Conservation (phyloP, 108 stramenopile genomes). For the Epithemia pelagica region DNA sequence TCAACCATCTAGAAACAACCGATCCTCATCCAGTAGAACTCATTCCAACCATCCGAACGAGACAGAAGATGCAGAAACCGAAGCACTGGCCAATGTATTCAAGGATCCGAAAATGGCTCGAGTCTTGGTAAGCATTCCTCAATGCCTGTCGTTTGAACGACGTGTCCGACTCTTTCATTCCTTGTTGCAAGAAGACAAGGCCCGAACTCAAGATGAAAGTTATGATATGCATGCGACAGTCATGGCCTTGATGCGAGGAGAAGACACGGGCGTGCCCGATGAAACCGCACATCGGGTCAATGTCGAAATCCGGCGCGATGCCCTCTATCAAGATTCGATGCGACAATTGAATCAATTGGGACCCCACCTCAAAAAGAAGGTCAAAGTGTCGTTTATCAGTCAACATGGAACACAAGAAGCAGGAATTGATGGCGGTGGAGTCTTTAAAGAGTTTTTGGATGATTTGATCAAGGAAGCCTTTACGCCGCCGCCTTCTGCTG, state of each 20-base stretch:
- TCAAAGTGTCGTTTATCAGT: constrained; percentile 93
- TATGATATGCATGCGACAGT: constrained; percentile 22
- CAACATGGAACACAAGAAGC: constrained; percentile 90
- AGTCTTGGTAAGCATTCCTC: constrained; percentile 71
- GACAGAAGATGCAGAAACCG: constrained; percentile 36
- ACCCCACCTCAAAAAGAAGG: constrained; percentile 58
- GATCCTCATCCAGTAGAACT: not conserved
- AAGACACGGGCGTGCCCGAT: constrained; percentile 17
- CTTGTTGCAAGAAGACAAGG: constrained; percentile 65
- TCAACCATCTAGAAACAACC: no score
- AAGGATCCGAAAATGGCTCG: constrained; percentile 82
- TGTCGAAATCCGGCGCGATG: constrained; percentile 60
- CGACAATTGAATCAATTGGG: constrained; percentile 53
- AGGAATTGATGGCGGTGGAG: constrained; percentile 99
- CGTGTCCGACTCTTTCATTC: constrained; percentile 73
- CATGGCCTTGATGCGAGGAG: constrained; percentile 31
- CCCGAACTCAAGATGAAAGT: constrained; percentile 33
- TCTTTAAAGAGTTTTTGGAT: constrained; percentile 93
- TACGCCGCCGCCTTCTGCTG: constrained; percentile 13
- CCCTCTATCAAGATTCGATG: constrained; percentile 74
- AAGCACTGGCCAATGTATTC: constrained; percentile 66
- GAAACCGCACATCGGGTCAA: constrained; percentile 43
- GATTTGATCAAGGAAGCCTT: constrained; percentile 84
- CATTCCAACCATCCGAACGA: not conserved
- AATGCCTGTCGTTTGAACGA: constrained; percentile 76